phyloP scores from a whole-genome alignment of 2,329 filamentous ascomycete genomes.

The Colletotrichum karsti region DNA sequence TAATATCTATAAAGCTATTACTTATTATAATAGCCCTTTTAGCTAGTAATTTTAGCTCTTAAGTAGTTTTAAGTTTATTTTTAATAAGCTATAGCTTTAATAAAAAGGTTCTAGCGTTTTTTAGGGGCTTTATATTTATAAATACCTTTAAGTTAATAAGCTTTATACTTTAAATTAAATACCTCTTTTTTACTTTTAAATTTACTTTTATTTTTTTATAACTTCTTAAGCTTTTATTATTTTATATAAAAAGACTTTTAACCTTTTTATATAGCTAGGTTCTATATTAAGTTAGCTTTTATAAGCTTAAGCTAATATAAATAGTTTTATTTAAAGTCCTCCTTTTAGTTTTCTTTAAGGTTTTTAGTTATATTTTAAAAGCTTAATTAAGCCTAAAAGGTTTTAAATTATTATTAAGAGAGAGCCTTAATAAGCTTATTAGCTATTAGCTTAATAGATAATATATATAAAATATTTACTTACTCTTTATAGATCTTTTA shows the following conservation, averaged over 20 bases:
- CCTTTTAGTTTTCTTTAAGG: neutral
- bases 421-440: neutral
- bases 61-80: neutral
- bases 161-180: neutral
- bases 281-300: neutral
- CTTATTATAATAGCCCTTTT: too few relatives aligned
- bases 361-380: neutral
- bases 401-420: neutral
- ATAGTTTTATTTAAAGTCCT: neutral
- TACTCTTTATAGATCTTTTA: neutral
- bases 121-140: neutral
- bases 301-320: neutral
- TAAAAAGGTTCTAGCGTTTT: neutral
- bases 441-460: neutral
- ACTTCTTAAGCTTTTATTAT: neutral
- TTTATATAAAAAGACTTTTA: neutral
- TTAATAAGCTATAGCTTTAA: neutral
- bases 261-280: neutral
- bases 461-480: neutral
- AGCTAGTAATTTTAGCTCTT: too few relatives aligned
- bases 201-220: too few relatives aligned
- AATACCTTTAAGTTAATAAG: neutral
- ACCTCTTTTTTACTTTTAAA: neutral
- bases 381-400: too few relatives aligned
- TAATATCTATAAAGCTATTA: too few relatives aligned